Evolutionary conservation across 2,329 filamentous ascomycete species (phyloP).

Genomic region (Fusarium sp.): DNA sequence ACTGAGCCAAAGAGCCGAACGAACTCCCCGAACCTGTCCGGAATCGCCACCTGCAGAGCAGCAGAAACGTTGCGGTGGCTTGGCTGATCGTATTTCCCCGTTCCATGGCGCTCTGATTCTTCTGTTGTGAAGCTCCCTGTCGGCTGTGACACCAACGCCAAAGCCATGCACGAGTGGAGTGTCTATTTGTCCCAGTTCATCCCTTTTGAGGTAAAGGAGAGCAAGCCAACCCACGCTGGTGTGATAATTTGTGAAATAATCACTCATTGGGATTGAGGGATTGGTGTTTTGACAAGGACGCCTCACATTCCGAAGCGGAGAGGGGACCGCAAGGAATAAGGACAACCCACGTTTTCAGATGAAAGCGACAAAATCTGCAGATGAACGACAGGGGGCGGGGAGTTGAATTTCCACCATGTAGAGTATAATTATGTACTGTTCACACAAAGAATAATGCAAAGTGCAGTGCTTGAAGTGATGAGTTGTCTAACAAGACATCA

Average conservation of each 20-base stretch:
- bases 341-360: conserved; percentile 24
- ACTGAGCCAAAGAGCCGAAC: conserved; percentile 5
- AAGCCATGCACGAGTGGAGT: conserved; percentile 20
- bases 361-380: conserved; percentile 21
- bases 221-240: conserved; percentile 12
- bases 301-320: conserved; percentile 17
- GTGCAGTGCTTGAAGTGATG: not conserved
- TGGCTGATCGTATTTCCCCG: conserved; percentile 16
- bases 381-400: conserved; percentile 36
- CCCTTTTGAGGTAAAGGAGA: conserved; percentile 15
- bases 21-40: conserved; percentile 36
- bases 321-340: conserved; percentile 23
- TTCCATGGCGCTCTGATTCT: conserved; percentile 22
- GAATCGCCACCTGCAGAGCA: conserved; percentile 13
- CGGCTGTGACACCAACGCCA: conserved; percentile 7
- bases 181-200: conserved; percentile 11
- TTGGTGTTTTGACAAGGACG: conserved; percentile 4
- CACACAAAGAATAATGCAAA: not conserved
- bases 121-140: conserved; percentile 8
- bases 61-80: conserved; percentile 1
- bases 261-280: conserved; percentile 23
- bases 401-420: conserved; percentile 22
- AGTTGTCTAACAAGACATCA: not conserved
- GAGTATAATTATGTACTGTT: not conserved
- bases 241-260: conserved; percentile 19